Evolutionary conservation across 768 basidiomycete genomes (phyloP), one percentile per base, ranked within the genome.

Genomic region (Cyclocybe cylindracea): DNA sequence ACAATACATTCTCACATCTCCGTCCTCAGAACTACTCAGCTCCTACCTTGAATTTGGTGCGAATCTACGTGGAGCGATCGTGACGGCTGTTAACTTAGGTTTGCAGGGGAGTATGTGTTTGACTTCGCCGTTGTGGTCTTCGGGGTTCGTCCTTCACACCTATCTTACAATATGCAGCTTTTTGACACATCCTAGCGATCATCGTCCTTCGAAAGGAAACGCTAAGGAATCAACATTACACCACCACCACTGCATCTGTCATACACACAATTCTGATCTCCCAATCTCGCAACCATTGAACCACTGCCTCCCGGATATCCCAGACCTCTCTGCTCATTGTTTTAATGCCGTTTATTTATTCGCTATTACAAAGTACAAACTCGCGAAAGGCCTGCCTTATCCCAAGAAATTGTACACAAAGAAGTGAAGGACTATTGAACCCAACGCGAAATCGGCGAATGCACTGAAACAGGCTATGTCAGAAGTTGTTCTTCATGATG

Each of bases 321-420:
- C 41, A 42, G 14, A 42, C 24, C 31, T 24, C 29, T 14, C 35
- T 13, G 10, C 14, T 18, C 35, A 32, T 40, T 50, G 36, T 35
- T 31, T 24, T 38, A 33, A 48, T 34, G 19, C 24, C 34, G 34
- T 36, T 29, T 29, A 39, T 39, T 46, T 50, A 14, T 51, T 37
- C 43, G 35, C 44, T 55, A 50, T 54, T 18, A 16, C 35, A 19
- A 34, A 41, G 18, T 57, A 43, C 54, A 39, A 56, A 24, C 24
- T 24, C 43, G 46, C 38, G 33, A 49, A 41, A 57, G 38, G 39
- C 53, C 59, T 57, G 55, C 61, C 57, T 71, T 66, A 98, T 68
- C 96, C 97, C 10, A 99, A 80, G 80, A 97, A 98, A 73, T 98
- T 98, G 80, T 87, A 98, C 54, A 97, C 95, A 68, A 98, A 99